Evolutionary conservation across 495 filamentous ascomycete genomes (phyloP).

Genomic region (Penicillium cataractarum): DNA sequence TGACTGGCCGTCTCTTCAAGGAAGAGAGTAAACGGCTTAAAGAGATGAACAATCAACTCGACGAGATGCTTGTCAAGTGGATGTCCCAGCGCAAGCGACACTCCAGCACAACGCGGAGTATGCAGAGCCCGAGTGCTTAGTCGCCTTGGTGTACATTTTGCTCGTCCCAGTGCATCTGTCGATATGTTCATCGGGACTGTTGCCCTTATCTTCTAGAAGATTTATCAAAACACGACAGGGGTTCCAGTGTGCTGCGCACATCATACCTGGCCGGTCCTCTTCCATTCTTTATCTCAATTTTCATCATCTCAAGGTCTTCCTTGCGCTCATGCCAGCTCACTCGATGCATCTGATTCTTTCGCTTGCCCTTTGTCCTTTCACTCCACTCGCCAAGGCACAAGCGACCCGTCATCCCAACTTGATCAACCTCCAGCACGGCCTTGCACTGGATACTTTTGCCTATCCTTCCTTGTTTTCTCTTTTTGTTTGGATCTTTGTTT

Average conservation of each 20-base stretch:
- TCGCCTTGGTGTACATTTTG: slow-evolving; percentile 9
- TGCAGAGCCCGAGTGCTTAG: slow-evolving; percentile 27
- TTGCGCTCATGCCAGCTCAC: slow-evolving; percentile 10
- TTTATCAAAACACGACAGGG: slow-evolving; percentile 4
- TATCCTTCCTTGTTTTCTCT: slow-evolving; percentile 13
- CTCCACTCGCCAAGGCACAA: slow-evolving; percentile 10
- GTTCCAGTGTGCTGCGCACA: slow-evolving; percentile 32
- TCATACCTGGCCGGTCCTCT: slow-evolving; percentile 19
- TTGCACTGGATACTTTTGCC: slow-evolving; percentile 20
- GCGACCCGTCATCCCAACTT: slow-evolving; percentile 15
- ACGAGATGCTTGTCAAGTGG: slow-evolving; percentile 85
- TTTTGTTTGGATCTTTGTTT: background rate
- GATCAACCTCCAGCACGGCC: slow-evolving; percentile 20
- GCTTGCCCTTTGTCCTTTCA: slow-evolving; percentile 3
- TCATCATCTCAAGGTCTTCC: slow-evolving; percentile 2
- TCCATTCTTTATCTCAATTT: slow-evolving; percentile 16
- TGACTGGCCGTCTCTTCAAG: slow-evolving; percentile 77
- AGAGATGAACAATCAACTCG: slow-evolving; percentile 82
- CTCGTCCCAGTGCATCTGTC: slow-evolving; percentile 15
- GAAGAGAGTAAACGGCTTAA: slow-evolving; percentile 80
- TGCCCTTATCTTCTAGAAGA: slow-evolving; percentile 5
- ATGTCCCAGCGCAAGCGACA: slow-evolving; percentile 59
- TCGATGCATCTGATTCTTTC: slow-evolving; percentile 15
- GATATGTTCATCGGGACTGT: slow-evolving; percentile 18
- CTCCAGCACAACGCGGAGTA: slow-evolving; percentile 18